Percentiles rank a stretch among this genome's conserved stretches.
Evolutionary conservation across 192 early-diverging fungal species (phyloP).

Genomic region (Martensiomyces pterosporus): DNA sequence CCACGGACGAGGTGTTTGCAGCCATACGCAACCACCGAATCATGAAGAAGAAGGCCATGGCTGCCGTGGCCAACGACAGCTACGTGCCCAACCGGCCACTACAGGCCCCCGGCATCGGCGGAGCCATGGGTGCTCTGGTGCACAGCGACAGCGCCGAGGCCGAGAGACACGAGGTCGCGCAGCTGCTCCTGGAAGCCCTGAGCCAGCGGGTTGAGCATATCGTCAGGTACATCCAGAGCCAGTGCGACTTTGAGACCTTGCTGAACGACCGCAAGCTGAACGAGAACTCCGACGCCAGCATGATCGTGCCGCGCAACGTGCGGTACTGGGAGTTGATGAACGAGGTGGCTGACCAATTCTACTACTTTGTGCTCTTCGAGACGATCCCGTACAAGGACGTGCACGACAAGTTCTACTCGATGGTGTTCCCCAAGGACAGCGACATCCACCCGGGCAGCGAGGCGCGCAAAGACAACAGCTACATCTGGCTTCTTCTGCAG

Average conservation of each 20-base stretch:
- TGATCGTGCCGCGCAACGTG: conserved; percentile 63
- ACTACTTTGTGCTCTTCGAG: conserved; percentile 60
- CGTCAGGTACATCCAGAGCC: conserved; percentile 40
- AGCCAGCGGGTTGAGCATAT: conserved; percentile 35
- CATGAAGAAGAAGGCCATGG: conserved; percentile 38
- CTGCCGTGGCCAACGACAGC: conserved; percentile 41
- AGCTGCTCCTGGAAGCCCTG: conserved; percentile 43
- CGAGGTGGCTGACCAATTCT: conserved; percentile 72
- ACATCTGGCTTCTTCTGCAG: conserved; percentile 70
- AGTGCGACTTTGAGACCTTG: conserved; percentile 52
- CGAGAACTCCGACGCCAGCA: conserved; percentile 45
- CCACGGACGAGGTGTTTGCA: conserved; percentile 68
- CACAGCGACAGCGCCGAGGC: conserved; percentile 18
- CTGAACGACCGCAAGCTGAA: conserved; percentile 34
- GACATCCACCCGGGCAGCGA: conserved; percentile 43
- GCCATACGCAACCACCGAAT: conserved; percentile 53
- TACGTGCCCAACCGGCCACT: conserved; percentile 23
- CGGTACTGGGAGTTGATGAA: conserved; percentile 73
- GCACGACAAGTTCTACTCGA: conserved; percentile 51
- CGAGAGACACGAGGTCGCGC: conserved; percentile 30
- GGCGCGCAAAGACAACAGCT: conserved; percentile 64
- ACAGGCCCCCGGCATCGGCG: background rate
- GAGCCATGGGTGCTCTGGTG: too few species aligned
- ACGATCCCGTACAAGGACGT: conserved; percentile 57
- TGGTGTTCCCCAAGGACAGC: conserved; percentile 54